These are phyloP conservation scores for Aegilops umbellulata DNA, from an alignment of 176 grass and related monocot genomes.

Conservation along the genomic window DNA sequence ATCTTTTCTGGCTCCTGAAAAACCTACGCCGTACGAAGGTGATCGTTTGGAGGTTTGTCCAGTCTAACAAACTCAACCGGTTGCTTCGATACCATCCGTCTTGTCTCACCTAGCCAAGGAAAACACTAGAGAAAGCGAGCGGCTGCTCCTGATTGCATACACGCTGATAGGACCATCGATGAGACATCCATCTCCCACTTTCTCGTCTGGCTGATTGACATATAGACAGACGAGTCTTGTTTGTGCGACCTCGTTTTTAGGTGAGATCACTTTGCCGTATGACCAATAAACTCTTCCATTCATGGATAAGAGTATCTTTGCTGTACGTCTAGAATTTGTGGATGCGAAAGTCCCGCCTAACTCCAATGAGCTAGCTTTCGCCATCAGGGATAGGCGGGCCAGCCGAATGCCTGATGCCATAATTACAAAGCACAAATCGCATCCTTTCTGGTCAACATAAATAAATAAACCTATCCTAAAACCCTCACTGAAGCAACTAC, in stretches of 20 bases:
- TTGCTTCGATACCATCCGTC: not conserved
- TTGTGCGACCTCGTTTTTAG: not conserved
- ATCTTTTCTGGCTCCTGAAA: not conserved
- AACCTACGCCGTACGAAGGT: not conserved
- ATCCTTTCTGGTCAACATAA: not conserved
- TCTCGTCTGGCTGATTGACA: not conserved
- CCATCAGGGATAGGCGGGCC: not conserved
- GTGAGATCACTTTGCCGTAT: not conserved
- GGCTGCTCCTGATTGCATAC: not conserved
- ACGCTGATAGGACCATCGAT: not conserved
- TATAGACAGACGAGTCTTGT: not conserved
- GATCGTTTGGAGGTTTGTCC: not conserved
- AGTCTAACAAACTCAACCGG: not conserved
- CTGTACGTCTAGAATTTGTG: not conserved
- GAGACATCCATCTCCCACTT: not conserved
- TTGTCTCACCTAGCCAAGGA: not conserved
- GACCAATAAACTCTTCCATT: not conserved
- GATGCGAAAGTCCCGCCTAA: not conserved
- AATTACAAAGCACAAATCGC: conserved; percentile 11
- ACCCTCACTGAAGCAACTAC: not conserved
- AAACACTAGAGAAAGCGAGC: not conserved
- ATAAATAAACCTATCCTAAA: not conserved
- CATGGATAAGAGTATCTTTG: not conserved
- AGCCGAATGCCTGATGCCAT: not conserved
- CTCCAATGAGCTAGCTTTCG: conserved; percentile 5